Conservation (phyloP, 176 grass and related monocot genomes). For the Aechmea fasciata region DNA sequence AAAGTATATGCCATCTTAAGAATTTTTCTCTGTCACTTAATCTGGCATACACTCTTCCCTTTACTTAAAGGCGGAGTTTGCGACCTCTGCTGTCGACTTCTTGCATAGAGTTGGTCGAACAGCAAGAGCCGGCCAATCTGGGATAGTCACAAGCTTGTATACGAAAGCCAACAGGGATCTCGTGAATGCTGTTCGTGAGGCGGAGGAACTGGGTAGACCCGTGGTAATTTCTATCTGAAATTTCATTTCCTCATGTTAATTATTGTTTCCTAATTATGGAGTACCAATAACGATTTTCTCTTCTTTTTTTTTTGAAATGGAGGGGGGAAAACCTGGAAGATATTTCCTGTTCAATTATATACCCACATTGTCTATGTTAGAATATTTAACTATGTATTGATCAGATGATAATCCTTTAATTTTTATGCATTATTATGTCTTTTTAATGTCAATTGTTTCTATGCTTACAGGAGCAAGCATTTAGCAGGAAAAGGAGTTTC, state of each 20-base stretch:
- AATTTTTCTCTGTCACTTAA: not conserved
- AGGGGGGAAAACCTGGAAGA: conserved; percentile 2
- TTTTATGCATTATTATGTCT: not conserved
- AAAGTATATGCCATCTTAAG: not conserved
- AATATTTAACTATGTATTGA: not conserved
- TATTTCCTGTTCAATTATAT: not conserved
- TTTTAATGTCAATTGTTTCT: not conserved
- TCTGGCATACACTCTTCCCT: not conserved
- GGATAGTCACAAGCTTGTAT: conserved; percentile 82
- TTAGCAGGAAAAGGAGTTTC: conserved; percentile 98
- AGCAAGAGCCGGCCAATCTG: conserved; percentile 75
- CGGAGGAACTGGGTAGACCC: conserved; percentile 58
- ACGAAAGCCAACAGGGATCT: conserved; percentile 63
- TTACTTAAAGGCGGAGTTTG: conserved; percentile 72
- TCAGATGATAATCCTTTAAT: not conserved
- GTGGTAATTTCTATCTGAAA: conserved; percentile 39
- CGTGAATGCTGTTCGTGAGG: conserved; percentile 61
- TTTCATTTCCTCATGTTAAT: not conserved
- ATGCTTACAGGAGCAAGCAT: conserved; percentile 54
- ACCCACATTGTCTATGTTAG: not conserved
- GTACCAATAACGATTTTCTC: not conserved
- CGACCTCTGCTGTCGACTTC: conserved; percentile 89
- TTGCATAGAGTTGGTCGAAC: conserved; percentile 92
- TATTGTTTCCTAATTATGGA: not conserved
- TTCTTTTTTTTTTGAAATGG: not conserved